Percentiles rank a stretch among this genome's conserved stretches.
Evolutionary conservation across 345 rosid species (phyloP).

Genomic region (Salix arbutifolia): DNA sequence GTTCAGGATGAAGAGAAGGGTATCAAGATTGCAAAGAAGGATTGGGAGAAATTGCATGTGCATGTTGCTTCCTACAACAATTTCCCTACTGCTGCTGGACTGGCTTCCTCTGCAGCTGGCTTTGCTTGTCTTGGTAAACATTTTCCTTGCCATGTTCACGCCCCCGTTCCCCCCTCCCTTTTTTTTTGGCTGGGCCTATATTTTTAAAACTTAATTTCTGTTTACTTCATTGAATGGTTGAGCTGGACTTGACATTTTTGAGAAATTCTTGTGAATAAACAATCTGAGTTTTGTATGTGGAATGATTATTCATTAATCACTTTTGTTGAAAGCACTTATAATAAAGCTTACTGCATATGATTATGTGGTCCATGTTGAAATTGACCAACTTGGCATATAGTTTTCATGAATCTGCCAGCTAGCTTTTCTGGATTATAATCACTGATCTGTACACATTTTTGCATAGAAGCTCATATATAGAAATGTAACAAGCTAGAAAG

Average conservation of each 20-base stretch:
- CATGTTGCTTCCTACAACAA: slow-evolving; percentile 91
- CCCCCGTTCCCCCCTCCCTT: not conserved
- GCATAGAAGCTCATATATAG: not conserved
- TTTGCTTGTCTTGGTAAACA: slow-evolving; percentile 88
- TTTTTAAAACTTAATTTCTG: not conserved
- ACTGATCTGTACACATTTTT: not conserved
- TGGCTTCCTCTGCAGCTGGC: slow-evolving; percentile 99
- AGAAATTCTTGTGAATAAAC: not conserved
- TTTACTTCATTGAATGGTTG: not conserved
- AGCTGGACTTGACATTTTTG: not conserved
- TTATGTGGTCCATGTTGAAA: not conserved
- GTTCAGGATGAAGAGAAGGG: slow-evolving; percentile 80
- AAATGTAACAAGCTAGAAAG: not conserved
- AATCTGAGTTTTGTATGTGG: not conserved
- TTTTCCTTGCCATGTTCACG: not conserved
- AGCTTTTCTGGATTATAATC: not conserved
- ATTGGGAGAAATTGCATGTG: slow-evolving; percentile 76
- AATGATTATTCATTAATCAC: not conserved
- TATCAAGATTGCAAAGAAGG: slow-evolving; percentile 66
- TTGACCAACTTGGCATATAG: not conserved
- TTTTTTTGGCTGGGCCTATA: not conserved
- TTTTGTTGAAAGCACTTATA: not conserved
- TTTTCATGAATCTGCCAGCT: not conserved
- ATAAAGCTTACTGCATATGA: not conserved
- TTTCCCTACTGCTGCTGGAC: slow-evolving; percentile 97